Evolutionary conservation across 1,284 basidiomycete genomes (phyloP), one percentile per base, ranked within the genome.

Genomic region (Melampsora larici-populina): DNA sequence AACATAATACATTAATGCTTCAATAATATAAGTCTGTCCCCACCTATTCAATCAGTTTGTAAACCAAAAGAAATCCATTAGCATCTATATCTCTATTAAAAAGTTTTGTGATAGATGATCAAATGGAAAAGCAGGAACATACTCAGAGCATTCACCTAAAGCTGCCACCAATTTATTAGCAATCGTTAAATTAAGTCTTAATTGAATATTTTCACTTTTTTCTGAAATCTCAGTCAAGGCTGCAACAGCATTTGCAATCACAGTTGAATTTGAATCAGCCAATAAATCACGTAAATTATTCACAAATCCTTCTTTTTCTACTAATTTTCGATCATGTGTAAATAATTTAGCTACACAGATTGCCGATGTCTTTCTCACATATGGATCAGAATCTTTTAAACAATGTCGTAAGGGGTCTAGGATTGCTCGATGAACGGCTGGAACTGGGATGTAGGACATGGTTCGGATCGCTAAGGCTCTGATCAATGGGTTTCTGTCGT

Each of bases 1-100:
- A 8, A 97, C 91, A 83, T 92, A 99, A 73, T 94, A 92, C 79
- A 99, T 86, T 46, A 99, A 85, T 2, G 93, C 91, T 84, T 99
- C 97, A 72, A 99, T 88, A 80, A 99, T 98, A 84, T 99, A 99
- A 58, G 98, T 94, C 85, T 98, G 96, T 0, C 96, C 96, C 97
- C 97, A 99, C 85, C 94, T 97, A 81, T 4, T 63, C 40, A 21
- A 64, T 8, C 18, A 21, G 48, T 66, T 65, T 13, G 60, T 29
- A 43, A 36, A 64, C 36, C 29, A 46, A 31, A 46, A 69, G 17
- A 55, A 26, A 64, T n/a, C n/a, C 43, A 21, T 26, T 13, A 18
- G 21, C 51, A 13, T 55, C 6, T 21, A 55, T 29, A 51, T 21
- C 31, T 33, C 24, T 8, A 33, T n/a, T n/a, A n/a, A n/a, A n/a